Evolutionary conservation across 179 eudicot genomes (phyloP).

Genomic region (Sideroxylon spinosum): DNA sequence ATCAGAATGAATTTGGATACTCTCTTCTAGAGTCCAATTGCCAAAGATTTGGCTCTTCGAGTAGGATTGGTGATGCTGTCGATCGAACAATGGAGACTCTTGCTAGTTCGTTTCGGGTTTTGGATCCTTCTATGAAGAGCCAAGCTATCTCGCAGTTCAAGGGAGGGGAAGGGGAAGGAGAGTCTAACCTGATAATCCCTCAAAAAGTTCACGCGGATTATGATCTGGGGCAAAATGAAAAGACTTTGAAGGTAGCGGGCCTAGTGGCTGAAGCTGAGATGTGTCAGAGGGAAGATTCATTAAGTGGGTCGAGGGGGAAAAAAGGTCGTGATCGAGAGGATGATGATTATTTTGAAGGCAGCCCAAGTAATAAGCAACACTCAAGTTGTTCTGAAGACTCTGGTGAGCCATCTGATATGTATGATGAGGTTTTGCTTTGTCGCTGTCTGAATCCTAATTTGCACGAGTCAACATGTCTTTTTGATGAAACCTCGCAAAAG

Average conservation of each 20-base stretch:
- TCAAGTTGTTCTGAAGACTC: slow-evolving; percentile 39
- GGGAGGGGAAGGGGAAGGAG: not conserved
- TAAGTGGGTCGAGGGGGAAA: slow-evolving; percentile 18
- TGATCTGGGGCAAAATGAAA: slow-evolving; percentile 4
- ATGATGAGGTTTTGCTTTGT: slow-evolving; percentile 48
- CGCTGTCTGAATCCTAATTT: slow-evolving; percentile 23
- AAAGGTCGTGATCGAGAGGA: slow-evolving; percentile 32
- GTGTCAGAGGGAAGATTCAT: not conserved
- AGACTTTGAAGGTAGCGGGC: not conserved
- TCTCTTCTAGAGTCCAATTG: slow-evolving; percentile 16
- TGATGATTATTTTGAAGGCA: slow-evolving; percentile 22
- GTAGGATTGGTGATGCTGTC: too few species aligned
- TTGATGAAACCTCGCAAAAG: too few species aligned
- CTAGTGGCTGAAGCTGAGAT: not conserved
- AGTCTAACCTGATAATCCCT: not conserved
- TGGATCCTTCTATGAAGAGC: not conserved
- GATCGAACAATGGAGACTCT: not conserved
- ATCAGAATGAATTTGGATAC: slow-evolving; percentile 22
- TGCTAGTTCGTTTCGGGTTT: not conserved
- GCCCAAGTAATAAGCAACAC: slow-evolving; percentile 38
- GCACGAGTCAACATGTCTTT: not conserved
- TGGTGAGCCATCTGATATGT: slow-evolving; percentile 40
- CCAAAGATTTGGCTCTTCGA: slow-evolving; percentile 1
- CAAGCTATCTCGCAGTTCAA: not conserved
- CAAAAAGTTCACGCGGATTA: not conserved